Evolutionary conservation across 768 basidiomycete genomes (phyloP).

Genomic region (Tylopilus intermedius): DNA sequence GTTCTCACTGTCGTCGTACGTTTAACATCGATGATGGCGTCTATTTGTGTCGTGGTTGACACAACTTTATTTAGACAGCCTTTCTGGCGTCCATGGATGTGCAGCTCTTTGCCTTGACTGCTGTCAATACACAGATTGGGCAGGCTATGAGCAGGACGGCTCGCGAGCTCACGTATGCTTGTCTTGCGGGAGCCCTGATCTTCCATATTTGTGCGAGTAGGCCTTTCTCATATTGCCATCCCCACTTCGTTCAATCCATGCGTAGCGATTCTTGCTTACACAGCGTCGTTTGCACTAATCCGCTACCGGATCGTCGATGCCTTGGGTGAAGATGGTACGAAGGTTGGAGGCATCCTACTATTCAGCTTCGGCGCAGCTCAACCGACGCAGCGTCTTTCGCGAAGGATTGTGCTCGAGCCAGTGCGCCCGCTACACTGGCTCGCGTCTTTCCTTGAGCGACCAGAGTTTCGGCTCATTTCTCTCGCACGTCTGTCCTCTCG

Average conservation of each 20-base stretch:
- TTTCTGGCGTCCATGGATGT: conserved; percentile 29
- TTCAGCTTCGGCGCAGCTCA: conserved; percentile 2
- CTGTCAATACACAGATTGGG: conserved; percentile 20
- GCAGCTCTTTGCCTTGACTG: conserved; percentile 24
- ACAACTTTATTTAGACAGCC: conserved; percentile 20
- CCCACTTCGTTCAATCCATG: background rate
- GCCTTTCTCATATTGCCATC: conserved; percentile 4
- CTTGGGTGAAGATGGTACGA: conserved; percentile 10
- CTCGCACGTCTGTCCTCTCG: background rate
- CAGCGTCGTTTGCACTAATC: conserved; percentile 27
- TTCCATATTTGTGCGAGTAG: conserved; percentile 29
- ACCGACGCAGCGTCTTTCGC: conserved; percentile 2
- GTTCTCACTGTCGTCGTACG: conserved; percentile 26
- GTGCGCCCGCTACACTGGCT: conserved; percentile 6
- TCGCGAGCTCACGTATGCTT: conserved; percentile 26
- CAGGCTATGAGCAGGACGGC: background rate
- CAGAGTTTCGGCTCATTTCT: background rate
- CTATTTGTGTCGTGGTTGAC: background rate
- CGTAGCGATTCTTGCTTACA: conserved; percentile 26
- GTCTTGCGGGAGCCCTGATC: conserved; percentile 28
- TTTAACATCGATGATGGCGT: background rate
- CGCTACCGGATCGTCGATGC: conserved; percentile 25
- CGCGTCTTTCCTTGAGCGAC: background rate
- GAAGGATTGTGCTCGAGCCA: conserved; percentile 15
- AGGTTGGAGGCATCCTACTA: conserved; percentile 8